Evolutionary conservation across 2,329 filamentous ascomycete genomes (phyloP).

Genomic region (Hymenoscyphus linearis): DNA sequence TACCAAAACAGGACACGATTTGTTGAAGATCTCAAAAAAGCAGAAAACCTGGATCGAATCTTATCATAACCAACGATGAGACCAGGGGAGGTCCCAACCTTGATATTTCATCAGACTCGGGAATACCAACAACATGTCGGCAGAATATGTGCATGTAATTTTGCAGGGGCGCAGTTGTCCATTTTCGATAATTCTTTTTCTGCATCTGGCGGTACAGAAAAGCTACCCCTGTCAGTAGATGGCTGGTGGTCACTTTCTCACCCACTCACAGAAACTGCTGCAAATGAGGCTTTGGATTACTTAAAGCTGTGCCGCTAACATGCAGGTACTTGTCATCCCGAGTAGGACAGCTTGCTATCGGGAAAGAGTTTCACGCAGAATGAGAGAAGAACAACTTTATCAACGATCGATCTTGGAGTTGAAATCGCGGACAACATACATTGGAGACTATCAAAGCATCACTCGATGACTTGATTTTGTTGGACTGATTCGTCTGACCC

Average conservation of each 20-base stretch:
- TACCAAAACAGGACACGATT: background rate
- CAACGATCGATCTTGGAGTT: background rate
- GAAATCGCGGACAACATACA: background rate
- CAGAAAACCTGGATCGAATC: background rate
- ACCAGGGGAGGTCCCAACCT: background rate
- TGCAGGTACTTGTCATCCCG: background rate
- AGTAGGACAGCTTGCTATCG: background rate
- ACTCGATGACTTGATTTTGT: background rate
- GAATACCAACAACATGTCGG: background rate
- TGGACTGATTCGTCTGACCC: too few species aligned
- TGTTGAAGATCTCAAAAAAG: background rate
- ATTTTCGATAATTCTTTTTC: conserved; percentile 4
- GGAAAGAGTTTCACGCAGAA: background rate
- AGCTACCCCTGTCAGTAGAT: background rate
- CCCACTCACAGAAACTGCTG: background rate
- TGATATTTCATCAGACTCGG: background rate
- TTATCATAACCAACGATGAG: background rate
- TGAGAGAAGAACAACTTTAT: background rate
- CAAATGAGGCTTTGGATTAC: background rate
- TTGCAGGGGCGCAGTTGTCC: conserved; percentile 9
- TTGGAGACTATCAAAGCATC: background rate
- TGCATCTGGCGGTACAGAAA: conserved; percentile 3
- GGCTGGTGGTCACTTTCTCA: background rate
- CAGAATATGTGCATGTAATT: conserved; percentile 2
- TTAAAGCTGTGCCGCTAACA: background rate